Conservation (phyloP, 306 rosid genomes). For the Parietaria judaica region DNA sequence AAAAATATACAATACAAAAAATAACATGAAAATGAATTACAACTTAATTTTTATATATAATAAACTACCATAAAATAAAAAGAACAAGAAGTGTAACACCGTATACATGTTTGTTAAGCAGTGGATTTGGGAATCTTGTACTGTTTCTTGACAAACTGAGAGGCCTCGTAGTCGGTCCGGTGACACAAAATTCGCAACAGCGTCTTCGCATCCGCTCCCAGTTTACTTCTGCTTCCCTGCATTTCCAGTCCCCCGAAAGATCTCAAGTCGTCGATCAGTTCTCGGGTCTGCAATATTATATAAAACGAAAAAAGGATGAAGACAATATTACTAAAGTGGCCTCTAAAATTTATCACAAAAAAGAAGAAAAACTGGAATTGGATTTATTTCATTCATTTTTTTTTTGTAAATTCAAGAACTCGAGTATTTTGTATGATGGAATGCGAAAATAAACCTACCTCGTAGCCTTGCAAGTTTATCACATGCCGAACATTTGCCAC, state of each 20-base stretch:
- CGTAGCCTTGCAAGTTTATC: slow-evolving; percentile 64
- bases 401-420: too few relatives aligned
- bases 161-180: slow-evolving; percentile 80
- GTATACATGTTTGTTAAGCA: slow-evolving; percentile 20
- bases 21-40: not conserved
- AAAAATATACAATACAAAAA: not conserved
- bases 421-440: not conserved
- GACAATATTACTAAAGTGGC: too few relatives aligned
- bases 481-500: slow-evolving; percentile 74
- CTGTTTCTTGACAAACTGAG: slow-evolving; percentile 90
- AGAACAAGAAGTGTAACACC: not conserved
- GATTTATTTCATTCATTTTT: not conserved
- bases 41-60: not conserved
- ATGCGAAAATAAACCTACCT: slow-evolving; percentile 50
- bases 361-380: too few relatives aligned
- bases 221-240: slow-evolving; percentile 65
- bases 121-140: slow-evolving; percentile 80
- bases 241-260: slow-evolving; percentile 52
- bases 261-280: slow-evolving; percentile 80
- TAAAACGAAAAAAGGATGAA: not conserved
- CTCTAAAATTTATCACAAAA: too few relatives aligned
- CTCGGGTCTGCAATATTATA: slow-evolving; percentile 63
- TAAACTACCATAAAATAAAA: not conserved
- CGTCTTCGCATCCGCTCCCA: slow-evolving; percentile 88
- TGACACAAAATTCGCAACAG: slow-evolving; percentile 78